Conservation (phyloP, 2,329 filamentous ascomycete genomes). For the Capronia americana region DNA sequence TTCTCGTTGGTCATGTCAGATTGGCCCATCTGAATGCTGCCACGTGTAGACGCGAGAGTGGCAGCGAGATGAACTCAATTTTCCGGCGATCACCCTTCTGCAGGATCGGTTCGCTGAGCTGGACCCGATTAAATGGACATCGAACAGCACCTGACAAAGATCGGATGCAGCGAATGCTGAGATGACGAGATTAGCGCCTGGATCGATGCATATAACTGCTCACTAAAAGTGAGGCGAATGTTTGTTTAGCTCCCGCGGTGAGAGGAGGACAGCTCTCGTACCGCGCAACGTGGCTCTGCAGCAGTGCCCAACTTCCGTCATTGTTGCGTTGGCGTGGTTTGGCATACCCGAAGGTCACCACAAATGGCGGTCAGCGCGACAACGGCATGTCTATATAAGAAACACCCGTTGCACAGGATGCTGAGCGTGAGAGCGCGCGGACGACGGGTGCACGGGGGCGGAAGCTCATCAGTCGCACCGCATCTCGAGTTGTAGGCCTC, state of each 20-base stretch:
- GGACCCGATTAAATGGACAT: conserved; percentile 16
- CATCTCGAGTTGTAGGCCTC: neutral
- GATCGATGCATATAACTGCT: conserved; percentile 20
- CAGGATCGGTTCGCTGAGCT: conserved; percentile 10
- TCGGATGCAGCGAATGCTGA: conserved; percentile 21
- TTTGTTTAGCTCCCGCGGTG: conserved; percentile 32
- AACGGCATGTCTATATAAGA: conserved; percentile 31
- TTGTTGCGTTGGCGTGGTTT: conserved; percentile 35
- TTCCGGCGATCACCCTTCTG: conserved; percentile 10
- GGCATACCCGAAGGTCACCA: conserved; percentile 24
- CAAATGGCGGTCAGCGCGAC: conserved; percentile 34
- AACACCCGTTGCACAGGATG: conserved; percentile 1
- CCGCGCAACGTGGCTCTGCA: conserved; percentile 38
- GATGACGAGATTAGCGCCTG: conserved; percentile 28
- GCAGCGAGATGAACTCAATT: conserved; percentile 14
- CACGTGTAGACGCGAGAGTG: conserved; percentile 32
- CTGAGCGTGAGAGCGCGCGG: conserved; percentile 5
- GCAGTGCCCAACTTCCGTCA: conserved; percentile 34
- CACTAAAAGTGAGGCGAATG: conserved; percentile 35
- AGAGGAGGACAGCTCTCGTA: conserved; percentile 24
- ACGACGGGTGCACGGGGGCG: conserved; percentile 7
- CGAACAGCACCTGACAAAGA: conserved; percentile 31
- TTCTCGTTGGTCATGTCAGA: conserved; percentile 12
- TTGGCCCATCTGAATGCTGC: conserved; percentile 10
- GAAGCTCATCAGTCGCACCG: conserved; percentile 6